Evolutionary conservation across 2,329 filamentous ascomycete species (phyloP).

Genomic region (Epichloe amarillans): DNA sequence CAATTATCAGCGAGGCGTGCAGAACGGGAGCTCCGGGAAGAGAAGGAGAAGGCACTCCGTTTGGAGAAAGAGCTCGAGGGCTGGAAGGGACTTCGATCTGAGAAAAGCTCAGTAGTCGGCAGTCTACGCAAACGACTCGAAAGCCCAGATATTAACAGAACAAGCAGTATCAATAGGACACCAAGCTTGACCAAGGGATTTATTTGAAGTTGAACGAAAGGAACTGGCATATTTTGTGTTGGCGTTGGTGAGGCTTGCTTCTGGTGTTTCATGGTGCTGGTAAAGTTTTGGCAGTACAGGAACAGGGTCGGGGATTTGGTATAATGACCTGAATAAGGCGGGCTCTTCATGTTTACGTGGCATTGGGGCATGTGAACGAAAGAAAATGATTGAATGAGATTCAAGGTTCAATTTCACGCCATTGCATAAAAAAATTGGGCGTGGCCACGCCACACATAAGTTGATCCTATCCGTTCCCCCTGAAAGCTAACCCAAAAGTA

Average conservation of each 20-base stretch:
- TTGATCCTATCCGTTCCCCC: no score
- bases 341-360: conserved; percentile 5
- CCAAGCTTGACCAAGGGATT: conserved; percentile 70
- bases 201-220: not conserved
- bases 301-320: not conserved
- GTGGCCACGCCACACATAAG: no score
- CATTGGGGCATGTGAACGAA: conserved; percentile 6
- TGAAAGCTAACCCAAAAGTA: no score
- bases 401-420: no score
- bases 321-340: conserved; percentile 5
- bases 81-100: conserved; percentile 63
- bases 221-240: not conserved
- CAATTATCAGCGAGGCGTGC: conserved; percentile 74
- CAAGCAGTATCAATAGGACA: conserved; percentile 49
- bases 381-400: conserved; percentile 7
- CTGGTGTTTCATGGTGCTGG: not conserved
- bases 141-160: conserved; percentile 42
- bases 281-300: not conserved
- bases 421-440: no score
- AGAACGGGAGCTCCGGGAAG: conserved; percentile 80
- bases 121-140: conserved; percentile 28
- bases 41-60: conserved; percentile 65
- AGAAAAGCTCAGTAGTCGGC: conserved; percentile 37
- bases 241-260: conserved; percentile 1
- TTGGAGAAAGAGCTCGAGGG: conserved; percentile 83